phyloP scores from a whole-genome alignment of 768 basidiomycete species.

The Leucosporidium scottii region DNA sequence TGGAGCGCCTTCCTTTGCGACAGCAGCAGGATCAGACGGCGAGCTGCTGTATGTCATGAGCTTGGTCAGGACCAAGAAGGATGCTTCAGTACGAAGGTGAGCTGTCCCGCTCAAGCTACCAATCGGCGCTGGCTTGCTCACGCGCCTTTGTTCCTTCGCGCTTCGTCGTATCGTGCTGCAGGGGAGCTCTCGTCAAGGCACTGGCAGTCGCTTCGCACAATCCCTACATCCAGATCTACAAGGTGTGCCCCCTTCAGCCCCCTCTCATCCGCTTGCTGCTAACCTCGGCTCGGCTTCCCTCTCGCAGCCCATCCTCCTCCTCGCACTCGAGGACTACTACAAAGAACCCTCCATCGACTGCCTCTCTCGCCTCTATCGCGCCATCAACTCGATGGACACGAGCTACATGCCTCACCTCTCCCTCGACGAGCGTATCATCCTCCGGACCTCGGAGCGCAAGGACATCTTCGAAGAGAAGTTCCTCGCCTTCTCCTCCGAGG shows the following conservation, averaged over 20 bases:
- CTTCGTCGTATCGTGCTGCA: slow-evolving; percentile 39
- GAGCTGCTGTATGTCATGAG: slow-evolving; percentile 81
- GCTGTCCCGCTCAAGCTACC: slow-evolving; percentile 19
- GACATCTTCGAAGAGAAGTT: slow-evolving; percentile 88
- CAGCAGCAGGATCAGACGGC: slow-evolving; percentile 38
- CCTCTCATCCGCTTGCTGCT: too few species aligned
- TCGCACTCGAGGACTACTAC: slow-evolving; percentile 94
- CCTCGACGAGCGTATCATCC: slow-evolving; percentile 74
- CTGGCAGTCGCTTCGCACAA: slow-evolving; percentile 88
- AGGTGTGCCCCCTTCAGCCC: slow-evolving; percentile 49
- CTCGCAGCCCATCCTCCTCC: slow-evolving; percentile 76
- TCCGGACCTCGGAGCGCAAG: slow-evolving; percentile 82
- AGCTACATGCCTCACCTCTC: slow-evolving; percentile 69
- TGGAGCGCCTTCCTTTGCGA: slow-evolving; percentile 16
- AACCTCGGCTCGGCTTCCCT: not conserved
- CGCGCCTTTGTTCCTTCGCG: too few species aligned
- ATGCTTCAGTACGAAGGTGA: slow-evolving; percentile 70
- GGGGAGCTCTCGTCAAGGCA: slow-evolving; percentile 89
- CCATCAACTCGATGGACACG: slow-evolving; percentile 85
- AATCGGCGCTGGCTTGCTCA: too few species aligned
- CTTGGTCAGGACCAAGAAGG: slow-evolving; percentile 83
- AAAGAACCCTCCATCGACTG: slow-evolving; percentile 79
- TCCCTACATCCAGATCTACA: slow-evolving; percentile 93
- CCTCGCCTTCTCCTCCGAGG: not conserved
- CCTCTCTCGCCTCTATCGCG: slow-evolving; percentile 80